Evolutionary conservation across 306 rosid species (phyloP).

Genomic region (Cyamopsis tetragonoloba): DNA sequence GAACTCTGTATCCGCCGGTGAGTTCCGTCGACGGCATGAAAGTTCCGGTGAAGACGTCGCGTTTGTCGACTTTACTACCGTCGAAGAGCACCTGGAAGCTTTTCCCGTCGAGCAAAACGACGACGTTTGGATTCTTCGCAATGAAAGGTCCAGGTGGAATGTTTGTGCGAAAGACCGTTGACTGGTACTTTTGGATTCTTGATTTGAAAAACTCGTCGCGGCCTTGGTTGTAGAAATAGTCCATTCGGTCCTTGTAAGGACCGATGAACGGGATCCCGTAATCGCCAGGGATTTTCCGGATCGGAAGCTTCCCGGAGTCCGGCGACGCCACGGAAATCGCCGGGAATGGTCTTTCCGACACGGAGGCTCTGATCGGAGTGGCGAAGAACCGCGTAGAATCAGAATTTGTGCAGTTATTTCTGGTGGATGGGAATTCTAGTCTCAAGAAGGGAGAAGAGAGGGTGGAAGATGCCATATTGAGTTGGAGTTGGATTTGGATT

Average conservation of each 20-base stretch:
- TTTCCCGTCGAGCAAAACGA: constrained; percentile 74
- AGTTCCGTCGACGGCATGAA: constrained; percentile 75
- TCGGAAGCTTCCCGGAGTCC: constrained; percentile 42
- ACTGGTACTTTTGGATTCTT: constrained; percentile 58
- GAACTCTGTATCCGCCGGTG: constrained; percentile 80
- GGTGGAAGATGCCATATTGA: constrained; percentile 45
- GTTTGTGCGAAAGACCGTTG: constrained; percentile 79
- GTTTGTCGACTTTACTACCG: constrained; percentile 61
- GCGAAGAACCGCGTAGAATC: background rate
- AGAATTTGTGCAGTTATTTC: background rate
- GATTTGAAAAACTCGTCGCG: constrained; percentile 82
- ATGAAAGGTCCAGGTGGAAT: constrained; percentile 86
- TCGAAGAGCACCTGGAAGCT: constrained; percentile 83
- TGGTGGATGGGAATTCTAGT: constrained; percentile 31
- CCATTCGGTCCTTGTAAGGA: constrained; percentile 56
- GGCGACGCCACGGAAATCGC: constrained; percentile 15
- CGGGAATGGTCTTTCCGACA: constrained; percentile 43
- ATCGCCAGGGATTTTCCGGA: constrained; percentile 71
- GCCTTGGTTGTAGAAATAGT: constrained; percentile 89
- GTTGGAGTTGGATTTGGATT: background rate
- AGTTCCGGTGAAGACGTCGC: constrained; percentile 82
- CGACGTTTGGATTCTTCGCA: constrained; percentile 48
- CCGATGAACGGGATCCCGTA: constrained; percentile 69
- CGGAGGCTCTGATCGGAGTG: constrained; percentile 43
- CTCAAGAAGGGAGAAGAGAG: constrained; percentile 36